These are phyloP conservation scores for Metschnikowia sp. DNA, from an alignment of 805 yeast species.

Conservation along the genomic window DNA sequence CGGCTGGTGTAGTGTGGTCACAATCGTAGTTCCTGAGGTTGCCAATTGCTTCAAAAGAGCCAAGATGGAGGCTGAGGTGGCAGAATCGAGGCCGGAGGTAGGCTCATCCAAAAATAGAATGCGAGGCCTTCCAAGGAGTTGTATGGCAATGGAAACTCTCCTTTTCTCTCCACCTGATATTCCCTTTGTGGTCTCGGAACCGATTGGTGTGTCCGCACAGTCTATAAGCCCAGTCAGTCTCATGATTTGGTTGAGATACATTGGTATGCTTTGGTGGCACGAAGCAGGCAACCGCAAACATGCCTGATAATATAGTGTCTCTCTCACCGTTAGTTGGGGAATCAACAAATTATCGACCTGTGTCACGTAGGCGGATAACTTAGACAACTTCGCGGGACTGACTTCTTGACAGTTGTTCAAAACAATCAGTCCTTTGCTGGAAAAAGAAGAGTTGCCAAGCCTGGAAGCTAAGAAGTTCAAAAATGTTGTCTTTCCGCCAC, in stretches of 20 bases:
- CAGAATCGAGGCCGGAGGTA: constrained; percentile 82
- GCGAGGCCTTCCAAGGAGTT: constrained; percentile 67
- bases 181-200: constrained; percentile 37
- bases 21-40: constrained; percentile 61
- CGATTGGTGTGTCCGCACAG: constrained; percentile 67
- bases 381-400: constrained; percentile 22
- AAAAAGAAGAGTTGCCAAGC: constrained; percentile 25
- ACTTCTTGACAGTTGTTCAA: constrained; percentile 28
- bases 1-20: constrained; percentile 82
- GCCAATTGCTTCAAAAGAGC: constrained; percentile 57
- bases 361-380: constrained; percentile 67
- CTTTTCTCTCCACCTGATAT: constrained; percentile 63
- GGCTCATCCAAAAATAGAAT: constrained; percentile 81
- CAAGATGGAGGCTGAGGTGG: constrained; percentile 69
- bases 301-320: constrained; percentile 73
- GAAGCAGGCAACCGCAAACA: constrained; percentile 52
- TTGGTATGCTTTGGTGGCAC: constrained; percentile 38
- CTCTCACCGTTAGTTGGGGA: constrained; percentile 71
- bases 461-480: constrained; percentile 63
- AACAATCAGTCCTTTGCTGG: constrained; percentile 24
- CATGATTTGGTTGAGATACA: constrained; percentile 55
- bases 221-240: constrained; percentile 65
- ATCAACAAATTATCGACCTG: constrained; percentile 76
- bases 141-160: constrained; percentile 78
- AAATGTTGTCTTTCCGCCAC: constrained; percentile 72